phyloP scores from a whole-genome alignment of 176 grass and related monocot genomes.

The Zoysia japonica region DNA sequence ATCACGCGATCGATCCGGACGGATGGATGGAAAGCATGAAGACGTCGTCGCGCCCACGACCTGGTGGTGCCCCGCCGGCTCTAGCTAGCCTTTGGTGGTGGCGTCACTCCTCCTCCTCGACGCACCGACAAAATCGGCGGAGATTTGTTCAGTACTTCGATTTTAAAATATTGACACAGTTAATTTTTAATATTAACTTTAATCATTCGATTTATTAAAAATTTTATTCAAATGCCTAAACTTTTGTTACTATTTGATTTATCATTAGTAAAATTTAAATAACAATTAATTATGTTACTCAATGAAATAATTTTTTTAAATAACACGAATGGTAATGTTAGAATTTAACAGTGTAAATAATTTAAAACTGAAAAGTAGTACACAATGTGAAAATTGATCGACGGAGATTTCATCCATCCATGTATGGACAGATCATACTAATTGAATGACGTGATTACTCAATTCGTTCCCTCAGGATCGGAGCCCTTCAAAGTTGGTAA shows the following conservation, averaged over 20 bases:
- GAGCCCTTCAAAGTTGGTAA: neutral
- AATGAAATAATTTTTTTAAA: too few relatives aligned
- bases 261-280: too few relatives aligned
- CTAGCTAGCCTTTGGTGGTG: too few relatives aligned
- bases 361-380: too few relatives aligned
- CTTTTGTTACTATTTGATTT: too few relatives aligned
- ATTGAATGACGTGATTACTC: too few relatives aligned
- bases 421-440: neutral
- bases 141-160: neutral
- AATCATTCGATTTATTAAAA: too few relatives aligned
- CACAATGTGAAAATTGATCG: neutral
- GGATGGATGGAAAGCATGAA: neutral
- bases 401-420: neutral
- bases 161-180: neutral
- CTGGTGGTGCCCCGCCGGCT: too few relatives aligned
- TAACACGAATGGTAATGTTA: too few relatives aligned
- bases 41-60: slow-evolving; percentile 19
- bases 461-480: neutral
- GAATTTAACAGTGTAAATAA: too few relatives aligned
- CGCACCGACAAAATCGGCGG: slow-evolving; percentile 12
- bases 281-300: too few relatives aligned
- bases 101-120: neutral
- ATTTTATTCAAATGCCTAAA: too few relatives aligned
- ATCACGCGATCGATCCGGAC: slow-evolving; percentile 11
- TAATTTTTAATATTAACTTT: neutral